Evolutionary conservation across 2,329 filamentous ascomycete species (phyloP), one percentile per base, ranked within the genome.

Genomic region (Hysterium pulicare): DNA sequence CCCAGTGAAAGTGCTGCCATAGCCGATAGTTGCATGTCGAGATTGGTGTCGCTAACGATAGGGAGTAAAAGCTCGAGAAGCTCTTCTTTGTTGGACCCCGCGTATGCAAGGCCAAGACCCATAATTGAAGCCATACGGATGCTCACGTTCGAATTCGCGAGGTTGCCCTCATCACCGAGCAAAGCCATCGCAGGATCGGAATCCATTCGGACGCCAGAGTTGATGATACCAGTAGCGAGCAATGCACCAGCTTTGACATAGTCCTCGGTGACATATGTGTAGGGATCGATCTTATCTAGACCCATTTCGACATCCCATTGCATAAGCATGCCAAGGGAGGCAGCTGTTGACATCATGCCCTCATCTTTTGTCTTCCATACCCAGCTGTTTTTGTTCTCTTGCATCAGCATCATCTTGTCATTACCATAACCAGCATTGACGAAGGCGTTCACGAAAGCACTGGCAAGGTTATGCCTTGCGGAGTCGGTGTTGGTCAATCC

Each of bases 331-430:
- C 93, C 93, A 54, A 96, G 72, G 0, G 93, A 97, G 4, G 94
- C 94, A 30, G 94, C 87, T 0, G 91, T 96, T 1, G 93, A 97
- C 70, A 95, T 79, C 90, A 95, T 95, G 50, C 93, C 93, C 59
- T 96, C 90, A 32, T 94, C 90, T 71, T 98, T 98, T 16, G 94
- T 97, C 75, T 97, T 98, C 89, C 90, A 98, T 4, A 98, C 88
- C 91, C 93, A 98, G 50, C 86, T 87, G 57, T 86, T 84, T 73
- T 95, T 94, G 45, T 66, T 70, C 24, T 87, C 84, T 16, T 93
- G 86, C 32, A 89, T 84, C 44, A 97, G 75, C 91, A 98, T 96
- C 81, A 98, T 86, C 76, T 96, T 97, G 69, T 98, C 93, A 44
- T 90, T 87, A 33, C 90, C 87, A 57, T 90, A 98, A 23, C 93